Evolutionary conservation across 257 asterid species (phyloP).

Genomic region (Petrea volubilis): DNA sequence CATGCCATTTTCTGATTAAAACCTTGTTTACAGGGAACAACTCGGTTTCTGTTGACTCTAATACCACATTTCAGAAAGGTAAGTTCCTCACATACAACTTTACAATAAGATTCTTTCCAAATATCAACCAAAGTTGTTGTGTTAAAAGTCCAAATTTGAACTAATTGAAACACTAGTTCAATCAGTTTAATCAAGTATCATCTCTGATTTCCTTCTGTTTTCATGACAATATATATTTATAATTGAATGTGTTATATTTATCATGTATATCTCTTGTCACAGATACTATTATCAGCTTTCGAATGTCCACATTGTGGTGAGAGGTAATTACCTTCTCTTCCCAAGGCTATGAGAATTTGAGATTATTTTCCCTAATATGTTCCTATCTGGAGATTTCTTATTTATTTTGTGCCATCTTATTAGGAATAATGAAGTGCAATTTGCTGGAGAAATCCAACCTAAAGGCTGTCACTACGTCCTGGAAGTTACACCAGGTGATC

Average conservation of each 20-base stretch:
- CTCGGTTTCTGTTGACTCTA: slow-evolving; percentile 74
- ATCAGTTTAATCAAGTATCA: background rate
- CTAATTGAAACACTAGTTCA: background rate
- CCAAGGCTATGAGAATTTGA: background rate
- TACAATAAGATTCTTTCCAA: background rate
- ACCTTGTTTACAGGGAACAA: slow-evolving; percentile 63
- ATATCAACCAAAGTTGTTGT: background rate
- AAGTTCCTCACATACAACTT: background rate
- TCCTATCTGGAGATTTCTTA: slow-evolving; percentile 16
- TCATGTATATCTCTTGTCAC: slow-evolving; percentile 23
- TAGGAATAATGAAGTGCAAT: slow-evolving; percentile 91
- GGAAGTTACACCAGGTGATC: slow-evolving; percentile 66
- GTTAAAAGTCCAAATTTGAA: background rate
- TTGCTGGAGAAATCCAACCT: slow-evolving; percentile 96
- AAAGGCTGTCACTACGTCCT: slow-evolving; percentile 72
- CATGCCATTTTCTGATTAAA: slow-evolving; percentile 2
- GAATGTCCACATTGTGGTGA: slow-evolving; percentile 97
- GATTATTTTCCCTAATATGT: background rate
- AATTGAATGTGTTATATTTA: background rate
- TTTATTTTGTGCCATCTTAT: slow-evolving; percentile 13
- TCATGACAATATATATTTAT: background rate
- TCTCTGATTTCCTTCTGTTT: background rate
- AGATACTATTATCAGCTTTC: slow-evolving; percentile 92
- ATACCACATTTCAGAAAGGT: slow-evolving; percentile 98
- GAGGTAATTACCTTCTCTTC: slow-evolving; percentile 53